Evolutionary conservation across 1,284 basidiomycete genomes (phyloP).

Genomic region (Chondrostereum purpureum): DNA sequence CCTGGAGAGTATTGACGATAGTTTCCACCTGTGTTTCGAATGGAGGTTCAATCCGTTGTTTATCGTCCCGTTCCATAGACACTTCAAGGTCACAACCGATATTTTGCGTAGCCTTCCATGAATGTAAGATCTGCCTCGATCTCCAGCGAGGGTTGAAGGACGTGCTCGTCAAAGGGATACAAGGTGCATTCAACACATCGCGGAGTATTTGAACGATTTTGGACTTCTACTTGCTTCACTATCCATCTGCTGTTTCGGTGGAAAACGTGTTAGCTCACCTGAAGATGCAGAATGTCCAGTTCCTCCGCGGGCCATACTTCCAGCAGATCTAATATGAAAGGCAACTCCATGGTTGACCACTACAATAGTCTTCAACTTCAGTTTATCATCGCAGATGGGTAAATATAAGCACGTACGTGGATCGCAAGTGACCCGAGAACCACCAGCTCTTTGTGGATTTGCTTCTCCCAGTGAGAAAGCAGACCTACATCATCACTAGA

Average conservation of each 20-base stretch:
- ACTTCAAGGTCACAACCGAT: background rate
- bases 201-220: background rate
- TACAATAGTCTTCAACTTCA: background rate
- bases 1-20: background rate
- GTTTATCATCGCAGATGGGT: background rate
- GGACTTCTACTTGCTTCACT: background rate
- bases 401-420: slow-evolving; percentile 1
- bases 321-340: slow-evolving; percentile 2
- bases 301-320: slow-evolving; percentile 1
- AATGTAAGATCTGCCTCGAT: background rate
- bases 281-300: background rate
- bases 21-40: background rate
- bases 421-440: background rate
- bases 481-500: background rate
- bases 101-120: background rate
- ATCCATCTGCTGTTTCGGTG: background rate
- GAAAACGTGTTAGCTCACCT: background rate
- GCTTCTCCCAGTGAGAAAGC: background rate
- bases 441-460: background rate
- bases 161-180: background rate
- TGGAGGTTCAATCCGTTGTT: background rate
- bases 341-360: slow-evolving; percentile 3
- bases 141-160: background rate
- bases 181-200: background rate
- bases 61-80: background rate